Evolutionary conservation across 768 basidiomycete genomes (phyloP), one percentile per base, ranked within the genome.

Genomic region (Podaxis rugospora): DNA sequence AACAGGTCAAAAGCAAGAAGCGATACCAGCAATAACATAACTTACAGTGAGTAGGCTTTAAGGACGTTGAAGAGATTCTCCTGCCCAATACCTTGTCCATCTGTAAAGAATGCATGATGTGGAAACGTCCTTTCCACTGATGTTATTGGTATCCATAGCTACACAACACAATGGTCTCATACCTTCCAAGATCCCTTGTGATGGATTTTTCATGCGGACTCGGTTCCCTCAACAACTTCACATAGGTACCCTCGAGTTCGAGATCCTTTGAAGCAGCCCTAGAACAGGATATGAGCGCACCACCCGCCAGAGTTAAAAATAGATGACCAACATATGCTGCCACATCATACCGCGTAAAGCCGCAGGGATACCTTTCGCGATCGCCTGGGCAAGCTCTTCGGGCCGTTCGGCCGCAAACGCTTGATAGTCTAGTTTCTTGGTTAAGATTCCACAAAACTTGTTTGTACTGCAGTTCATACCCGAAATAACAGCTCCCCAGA

Each of bases 61-160:
- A 98, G 80, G 37, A 99, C 95, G 69, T 98, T 98, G 78, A 98
- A 98, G 37, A 99, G 74, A 68, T 96, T 95, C 73, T 98, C 96
- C 71, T 98, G 95, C 1, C 97, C 97, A 27, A 95, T 89, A 7
- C 96, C 97, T 67, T 92, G 90, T 2, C 89, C 94, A 66, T 97
- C 92, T 46, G 86, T 93, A 73, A 98, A 99, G 76, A 93, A 98
- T 50, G 92, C 89, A 68, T 98, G 95, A 70, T 95, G 92, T 25
- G 97, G 97, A 75, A 99, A 98, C 2, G 97, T 99, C 71, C 93
- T 91, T 63, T 18, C 54, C 42, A 9, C 36, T 49, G 54, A 49
- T 47, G 46, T 61, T 37, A 63, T 55, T 21, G 54, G 7, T 59
- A 18, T 25, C 46, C 40, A 62, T 50, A 57, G 23, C 55, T 13